phyloP scores from a whole-genome alignment of 192 early-diverging fungal species.

The Phycomyces nitens region DNA sequence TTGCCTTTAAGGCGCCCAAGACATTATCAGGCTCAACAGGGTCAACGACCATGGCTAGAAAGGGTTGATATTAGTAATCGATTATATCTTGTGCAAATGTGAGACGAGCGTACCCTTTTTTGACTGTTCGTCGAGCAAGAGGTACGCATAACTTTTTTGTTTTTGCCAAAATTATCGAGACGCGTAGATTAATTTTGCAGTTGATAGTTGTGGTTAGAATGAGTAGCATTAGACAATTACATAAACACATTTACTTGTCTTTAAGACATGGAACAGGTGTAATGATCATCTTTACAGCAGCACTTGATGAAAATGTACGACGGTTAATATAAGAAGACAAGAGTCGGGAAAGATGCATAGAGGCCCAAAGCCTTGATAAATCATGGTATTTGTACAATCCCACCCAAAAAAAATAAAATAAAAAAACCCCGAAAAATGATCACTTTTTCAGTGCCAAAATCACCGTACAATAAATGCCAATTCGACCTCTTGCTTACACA shows the following conservation, averaged over 20 bases:
- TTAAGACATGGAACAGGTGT: constrained; percentile 28
- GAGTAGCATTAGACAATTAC: background rate
- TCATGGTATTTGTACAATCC: no score
- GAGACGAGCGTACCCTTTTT: constrained; percentile 22
- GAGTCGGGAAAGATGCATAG: constrained; percentile 1
- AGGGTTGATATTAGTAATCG: background rate
- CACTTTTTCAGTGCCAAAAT: no score
- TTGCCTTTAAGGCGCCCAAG: constrained; percentile 12
- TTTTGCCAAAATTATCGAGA: no score
- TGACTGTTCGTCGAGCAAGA: constrained; percentile 28
- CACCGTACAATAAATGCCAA: no score
- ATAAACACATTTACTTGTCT: constrained; percentile 35
- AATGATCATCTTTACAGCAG: constrained; percentile 23
- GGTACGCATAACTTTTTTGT: constrained; percentile 27
- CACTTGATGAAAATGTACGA: no score
- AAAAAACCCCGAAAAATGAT: no score
- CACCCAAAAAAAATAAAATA: no score
- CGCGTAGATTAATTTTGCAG: no score
- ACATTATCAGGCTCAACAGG: constrained; percentile 37
- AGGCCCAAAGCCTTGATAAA: no score
- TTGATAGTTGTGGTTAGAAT: background rate
- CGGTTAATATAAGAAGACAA: constrained; percentile 1
- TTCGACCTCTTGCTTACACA: no score
- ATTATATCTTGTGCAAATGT: no score
- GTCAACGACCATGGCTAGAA: constrained; percentile 29